Evolutionary conservation across 352 stramenopile species (phyloP).

Genomic region (Phytopythium helicoides): DNA sequence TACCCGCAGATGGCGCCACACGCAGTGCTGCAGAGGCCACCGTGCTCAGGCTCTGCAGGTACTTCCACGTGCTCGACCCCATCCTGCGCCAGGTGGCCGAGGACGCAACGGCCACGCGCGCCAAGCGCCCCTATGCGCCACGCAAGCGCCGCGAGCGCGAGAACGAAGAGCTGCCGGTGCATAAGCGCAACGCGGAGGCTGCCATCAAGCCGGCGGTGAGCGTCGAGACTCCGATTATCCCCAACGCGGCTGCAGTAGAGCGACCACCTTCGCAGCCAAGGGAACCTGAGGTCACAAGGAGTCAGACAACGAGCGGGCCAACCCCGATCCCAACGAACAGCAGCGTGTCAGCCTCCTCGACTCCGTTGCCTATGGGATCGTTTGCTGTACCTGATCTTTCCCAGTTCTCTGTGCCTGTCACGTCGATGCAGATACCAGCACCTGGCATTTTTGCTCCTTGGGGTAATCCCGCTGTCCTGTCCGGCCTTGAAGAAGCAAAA

Average conservation of each 20-base stretch:
- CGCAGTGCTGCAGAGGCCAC: constrained; percentile 9
- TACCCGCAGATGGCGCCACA: not conserved
- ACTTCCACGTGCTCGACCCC: constrained; percentile 65
- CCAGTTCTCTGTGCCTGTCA: not conserved
- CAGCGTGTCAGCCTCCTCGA: not conserved
- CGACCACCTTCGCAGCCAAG: not conserved
- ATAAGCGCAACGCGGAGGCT: too few species aligned
- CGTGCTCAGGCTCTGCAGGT: constrained; percentile 61
- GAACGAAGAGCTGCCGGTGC: not conserved
- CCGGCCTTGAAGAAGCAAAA: constrained; percentile 45
- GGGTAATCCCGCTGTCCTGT: constrained; percentile 25
- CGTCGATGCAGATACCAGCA: constrained; percentile 9
- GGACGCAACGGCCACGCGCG: constrained; percentile 15
- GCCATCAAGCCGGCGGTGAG: too few species aligned
- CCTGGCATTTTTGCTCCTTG: constrained; percentile 13
- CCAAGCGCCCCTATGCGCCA: constrained; percentile 25
- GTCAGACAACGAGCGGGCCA: not conserved
- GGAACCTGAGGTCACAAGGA: not conserved
- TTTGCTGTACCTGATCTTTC: constrained; percentile 2
- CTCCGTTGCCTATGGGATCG: not conserved
- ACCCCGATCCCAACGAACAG: too few species aligned
- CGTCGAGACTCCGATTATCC: too few species aligned
- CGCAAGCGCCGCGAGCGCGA: constrained; percentile 13
- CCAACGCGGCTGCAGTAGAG: not conserved
- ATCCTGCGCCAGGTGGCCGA: constrained; percentile 43